Percentiles rank a stretch among this genome's conserved stretches.
These are phyloP conservation scores for Tricholoma matsutake DNA, from an alignment of 768 basidiomycete genomes.

Conservation along the genomic window DNA sequence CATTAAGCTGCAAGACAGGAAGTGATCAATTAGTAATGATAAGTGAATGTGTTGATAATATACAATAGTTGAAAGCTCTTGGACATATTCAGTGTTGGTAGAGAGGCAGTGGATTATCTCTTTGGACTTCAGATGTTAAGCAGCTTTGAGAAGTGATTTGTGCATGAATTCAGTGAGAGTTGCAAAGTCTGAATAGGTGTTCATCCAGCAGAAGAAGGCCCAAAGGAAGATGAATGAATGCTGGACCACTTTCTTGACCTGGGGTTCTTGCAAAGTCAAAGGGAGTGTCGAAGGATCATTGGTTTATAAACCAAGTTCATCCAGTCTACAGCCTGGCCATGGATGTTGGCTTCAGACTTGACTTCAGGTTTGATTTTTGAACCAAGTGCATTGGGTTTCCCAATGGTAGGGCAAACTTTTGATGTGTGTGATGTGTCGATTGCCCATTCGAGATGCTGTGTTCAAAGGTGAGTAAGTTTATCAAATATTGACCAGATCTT, in stretches of 20 bases:
- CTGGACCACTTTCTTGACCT: too few relatives aligned
- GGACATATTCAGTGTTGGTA: background rate
- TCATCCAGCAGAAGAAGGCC: background rate
- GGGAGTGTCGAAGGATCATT: background rate
- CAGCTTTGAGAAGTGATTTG: conserved; percentile 2
- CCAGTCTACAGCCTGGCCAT: background rate
- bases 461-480: too few relatives aligned
- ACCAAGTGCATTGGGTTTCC: too few relatives aligned
- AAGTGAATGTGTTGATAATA: background rate
- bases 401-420: too few relatives aligned
- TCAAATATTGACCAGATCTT: too few relatives aligned
- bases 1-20: background rate
- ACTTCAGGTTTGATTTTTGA: too few relatives aligned
- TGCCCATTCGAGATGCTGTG: too few relatives aligned
- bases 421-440: too few relatives aligned
- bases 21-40: background rate
- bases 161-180: background rate
- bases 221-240: conserved; percentile 1
- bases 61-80: background rate
- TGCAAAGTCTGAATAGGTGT: background rate
- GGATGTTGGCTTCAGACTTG: too few relatives aligned
- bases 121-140: background rate
- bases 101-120: background rate
- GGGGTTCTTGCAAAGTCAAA: background rate
- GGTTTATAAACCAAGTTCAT: background rate